Evolutionary conservation across 1,284 basidiomycete genomes (phyloP).

Genomic region (Anthracocystis setariae): DNA sequence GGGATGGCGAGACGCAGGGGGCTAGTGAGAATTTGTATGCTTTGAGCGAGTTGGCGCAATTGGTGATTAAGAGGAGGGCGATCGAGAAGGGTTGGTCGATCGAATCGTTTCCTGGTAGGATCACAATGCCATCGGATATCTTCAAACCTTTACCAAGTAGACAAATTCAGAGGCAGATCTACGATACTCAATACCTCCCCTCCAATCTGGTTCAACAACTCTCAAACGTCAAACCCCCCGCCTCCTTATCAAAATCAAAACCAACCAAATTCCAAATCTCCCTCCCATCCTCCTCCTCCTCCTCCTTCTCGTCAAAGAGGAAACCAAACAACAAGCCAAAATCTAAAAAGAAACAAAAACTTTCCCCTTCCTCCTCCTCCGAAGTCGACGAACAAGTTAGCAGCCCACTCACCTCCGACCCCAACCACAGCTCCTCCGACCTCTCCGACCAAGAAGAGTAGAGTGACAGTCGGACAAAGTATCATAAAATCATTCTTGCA

Average conservation of each 20-base stretch:
- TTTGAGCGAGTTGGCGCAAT: slow-evolving; percentile 87
- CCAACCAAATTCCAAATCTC: too few species aligned
- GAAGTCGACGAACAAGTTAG: slow-evolving; percentile 18
- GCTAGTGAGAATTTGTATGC: slow-evolving; percentile 78
- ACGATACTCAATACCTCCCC: slow-evolving; percentile 38
- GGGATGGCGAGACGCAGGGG: slow-evolving; percentile 72
- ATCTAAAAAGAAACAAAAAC: too few species aligned
- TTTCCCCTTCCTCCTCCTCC: too few species aligned
- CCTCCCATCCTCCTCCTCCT: too few species aligned
- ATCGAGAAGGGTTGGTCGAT: slow-evolving; percentile 79
- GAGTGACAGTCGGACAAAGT: too few species aligned
- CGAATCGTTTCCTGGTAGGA: slow-evolving; percentile 80
- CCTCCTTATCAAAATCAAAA: too few species aligned
- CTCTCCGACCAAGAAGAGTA: slow-evolving; percentile 18
- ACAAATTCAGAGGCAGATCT: slow-evolving; percentile 52
- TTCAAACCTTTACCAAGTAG: slow-evolving; percentile 70
- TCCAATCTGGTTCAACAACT: slow-evolving; percentile 20
- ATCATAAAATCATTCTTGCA: too few species aligned
- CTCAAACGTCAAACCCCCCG: slow-evolving; percentile 27
- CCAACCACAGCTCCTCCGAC: slow-evolving; percentile 18
- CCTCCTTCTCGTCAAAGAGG: too few species aligned
- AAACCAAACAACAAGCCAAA: too few species aligned
- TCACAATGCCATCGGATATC: slow-evolving; percentile 84
- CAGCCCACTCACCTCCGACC: slow-evolving; percentile 8
- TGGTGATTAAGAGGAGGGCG: slow-evolving; percentile 80